A percentile compares a stretch with the other conserved stretches of the same genome.
phyloP scores from a whole-genome alignment of 495 filamentous ascomycete species.

The Xylaria intraflava region DNA sequence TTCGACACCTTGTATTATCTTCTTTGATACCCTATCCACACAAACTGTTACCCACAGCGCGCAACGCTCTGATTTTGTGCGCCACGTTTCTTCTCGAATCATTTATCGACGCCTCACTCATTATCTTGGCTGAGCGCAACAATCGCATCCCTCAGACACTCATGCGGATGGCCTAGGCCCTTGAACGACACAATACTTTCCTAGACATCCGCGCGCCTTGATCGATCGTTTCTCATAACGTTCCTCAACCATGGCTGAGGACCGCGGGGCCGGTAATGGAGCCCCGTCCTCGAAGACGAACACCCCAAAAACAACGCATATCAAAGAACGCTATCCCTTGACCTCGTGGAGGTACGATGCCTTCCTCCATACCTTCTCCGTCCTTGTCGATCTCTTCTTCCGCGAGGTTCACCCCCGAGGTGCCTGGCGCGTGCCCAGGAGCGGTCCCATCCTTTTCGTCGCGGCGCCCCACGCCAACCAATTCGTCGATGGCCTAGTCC shows the following conservation, averaged over 20 bases:
- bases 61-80: background rate
- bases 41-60: no score
- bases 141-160: background rate
- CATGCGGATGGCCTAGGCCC: no score
- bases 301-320: conserved; percentile 15
- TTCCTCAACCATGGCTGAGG: conserved; percentile 16
- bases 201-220: background rate
- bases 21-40: background rate
- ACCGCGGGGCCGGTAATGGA: conserved; percentile 11
- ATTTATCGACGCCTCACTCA: background rate
- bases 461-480: conserved; percentile 99
- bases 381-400: conserved; percentile 93
- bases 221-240: background rate
- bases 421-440: conserved; percentile 83
- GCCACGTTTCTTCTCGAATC: background rate
- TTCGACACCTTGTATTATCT: background rate
- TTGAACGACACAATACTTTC: background rate
- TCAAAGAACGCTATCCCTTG: conserved; percentile 59
- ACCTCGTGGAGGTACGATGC: conserved; percentile 73
- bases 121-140: background rate
- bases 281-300: conserved; percentile 13
- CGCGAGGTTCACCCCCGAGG: conserved; percentile 92
- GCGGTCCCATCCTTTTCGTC: conserved; percentile 88
- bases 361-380: conserved; percentile 73
- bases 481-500: conserved; percentile 92